Evolutionary conservation across 768 basidiomycete genomes (phyloP), one percentile per base, ranked within the genome.

Genomic region (Termitomyces sp.): DNA sequence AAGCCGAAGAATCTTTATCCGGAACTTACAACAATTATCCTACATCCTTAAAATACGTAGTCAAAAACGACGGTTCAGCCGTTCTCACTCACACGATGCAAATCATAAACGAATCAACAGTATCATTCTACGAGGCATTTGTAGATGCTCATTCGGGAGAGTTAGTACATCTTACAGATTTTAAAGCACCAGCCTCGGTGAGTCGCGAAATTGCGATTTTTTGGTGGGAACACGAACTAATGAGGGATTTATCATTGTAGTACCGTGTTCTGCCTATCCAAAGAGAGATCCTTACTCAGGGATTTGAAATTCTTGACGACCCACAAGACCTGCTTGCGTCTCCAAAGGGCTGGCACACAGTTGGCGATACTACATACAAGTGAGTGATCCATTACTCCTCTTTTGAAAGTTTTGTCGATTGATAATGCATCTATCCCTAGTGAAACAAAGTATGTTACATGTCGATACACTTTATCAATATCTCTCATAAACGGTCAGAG

Each of bases 131-230:
- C 60, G 79, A 85, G 64, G 83, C 80, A 0, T 82, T 80, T 54
- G 75, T 85, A 41, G 83, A 85, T 58, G 83, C 80, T 6, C 77
- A 78, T 57, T 69, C 75, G n/a, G 78, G 78, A n/a, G 76, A 79
- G 29, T 60, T 85, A 31, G 63, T 81, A 25, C 71, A 75, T n/a
- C 71, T 81, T 20, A 76, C 77, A 31, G 80, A 85, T 62, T 84
- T 81, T 64, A 80, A 77, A 27, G 62, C 74, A 7, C 64, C 74
- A 32, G 74, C 75, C 16, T 68, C 76, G 7, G 75, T 78, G 55
- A 54, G 73, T 49, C 32, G 15, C n/a, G 25, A 7, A 16, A 27
- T 13, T 25, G 11, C 22, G 13, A 0, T 16, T 23, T 12, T 23
- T 22, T 20, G 2, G 6, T n/a, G n/a, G 20, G 5, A 32, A 15